These are phyloP conservation scores for Iberis pinnata DNA, from an alignment of 345 rosid species.

Conservation along the genomic window DNA sequence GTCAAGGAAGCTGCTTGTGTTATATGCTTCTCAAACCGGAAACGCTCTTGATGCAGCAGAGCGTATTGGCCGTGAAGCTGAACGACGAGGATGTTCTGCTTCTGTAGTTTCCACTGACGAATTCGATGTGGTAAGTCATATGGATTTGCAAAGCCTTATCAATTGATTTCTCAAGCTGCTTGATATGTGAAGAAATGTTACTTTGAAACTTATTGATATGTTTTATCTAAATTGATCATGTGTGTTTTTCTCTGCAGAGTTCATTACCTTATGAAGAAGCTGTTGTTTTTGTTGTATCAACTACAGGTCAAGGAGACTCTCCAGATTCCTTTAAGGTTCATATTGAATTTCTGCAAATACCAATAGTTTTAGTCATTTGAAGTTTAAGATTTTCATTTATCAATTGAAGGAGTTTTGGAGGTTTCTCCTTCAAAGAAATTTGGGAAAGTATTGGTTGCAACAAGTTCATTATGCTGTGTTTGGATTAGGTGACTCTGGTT, in stretches of 20 bases:
- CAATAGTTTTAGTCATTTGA: not conserved
- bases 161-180: not conserved
- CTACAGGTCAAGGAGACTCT: constrained; percentile 95
- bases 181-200: not conserved
- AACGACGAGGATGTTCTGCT: constrained; percentile 55
- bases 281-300: constrained; percentile 76
- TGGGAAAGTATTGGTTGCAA: constrained; percentile 55
- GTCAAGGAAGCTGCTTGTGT: constrained; percentile 39
- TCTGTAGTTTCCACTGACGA: constrained; percentile 48
- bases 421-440: constrained; percentile 65
- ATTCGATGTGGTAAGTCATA: constrained; percentile 43
- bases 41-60: constrained; percentile 85
- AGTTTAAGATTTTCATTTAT: not conserved
- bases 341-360: not conserved
- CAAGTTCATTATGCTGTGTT: constrained; percentile 69
- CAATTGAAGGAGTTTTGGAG: constrained; percentile 68
- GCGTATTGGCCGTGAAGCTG: constrained; percentile 72
- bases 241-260: constrained; percentile 37
- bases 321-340: constrained; percentile 81
- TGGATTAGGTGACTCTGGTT: constrained; percentile 91
- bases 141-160: too few relatives aligned
- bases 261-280: constrained; percentile 47
- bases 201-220: not conserved
- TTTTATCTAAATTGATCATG: not conserved
- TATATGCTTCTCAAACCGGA: constrained; percentile 82